Evolutionary conservation across 208 protist species (phyloP).

Genomic region (Trypanosoma avium): DNA sequence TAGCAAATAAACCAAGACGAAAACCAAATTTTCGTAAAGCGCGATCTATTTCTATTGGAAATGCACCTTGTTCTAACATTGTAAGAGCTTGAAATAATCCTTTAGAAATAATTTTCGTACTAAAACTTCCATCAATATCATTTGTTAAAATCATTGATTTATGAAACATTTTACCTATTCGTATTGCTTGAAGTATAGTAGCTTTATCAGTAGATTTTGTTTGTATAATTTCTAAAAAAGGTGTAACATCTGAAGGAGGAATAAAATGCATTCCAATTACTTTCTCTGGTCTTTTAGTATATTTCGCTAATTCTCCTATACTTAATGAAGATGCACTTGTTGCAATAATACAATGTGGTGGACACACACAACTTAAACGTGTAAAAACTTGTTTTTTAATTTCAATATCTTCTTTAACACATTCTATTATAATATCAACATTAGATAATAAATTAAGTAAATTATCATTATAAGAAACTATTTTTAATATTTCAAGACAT

Average conservation of each 20-base stretch:
- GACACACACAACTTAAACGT: conserved; percentile 63
- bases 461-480: conserved; percentile 31
- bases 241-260: conserved; percentile 76
- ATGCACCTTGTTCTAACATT: conserved; percentile 84
- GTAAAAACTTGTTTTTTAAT: conserved; percentile 77
- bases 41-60: conserved; percentile 77
- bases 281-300: conserved; percentile 46
- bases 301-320: conserved; percentile 65
- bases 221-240: conserved; percentile 75
- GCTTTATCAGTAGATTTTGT: conserved; percentile 36
- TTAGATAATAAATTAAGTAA: conserved; percentile 38
- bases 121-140: conserved; percentile 66
- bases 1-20: conserved; percentile 68
- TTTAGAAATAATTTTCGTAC: conserved; percentile 68
- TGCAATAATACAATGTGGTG: conserved; percentile 67
- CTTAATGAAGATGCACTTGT: conserved; percentile 59
- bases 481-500: conserved; percentile 32
- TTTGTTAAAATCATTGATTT: conserved; percentile 77
- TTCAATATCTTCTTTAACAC: conserved; percentile 54
- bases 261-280: conserved; percentile 88
- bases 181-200: conserved; percentile 53
- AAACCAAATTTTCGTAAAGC: conserved; percentile 72
- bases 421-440: conserved; percentile 76
- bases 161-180: conserved; percentile 46
- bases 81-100: conserved; percentile 76